A percentile compares a stretch with the other conserved stretches of the same genome.
These are phyloP conservation scores for Cryptosporidium baileyi DNA, from an alignment of 169 alveolate genomes.

Conservation along the genomic window DNA sequence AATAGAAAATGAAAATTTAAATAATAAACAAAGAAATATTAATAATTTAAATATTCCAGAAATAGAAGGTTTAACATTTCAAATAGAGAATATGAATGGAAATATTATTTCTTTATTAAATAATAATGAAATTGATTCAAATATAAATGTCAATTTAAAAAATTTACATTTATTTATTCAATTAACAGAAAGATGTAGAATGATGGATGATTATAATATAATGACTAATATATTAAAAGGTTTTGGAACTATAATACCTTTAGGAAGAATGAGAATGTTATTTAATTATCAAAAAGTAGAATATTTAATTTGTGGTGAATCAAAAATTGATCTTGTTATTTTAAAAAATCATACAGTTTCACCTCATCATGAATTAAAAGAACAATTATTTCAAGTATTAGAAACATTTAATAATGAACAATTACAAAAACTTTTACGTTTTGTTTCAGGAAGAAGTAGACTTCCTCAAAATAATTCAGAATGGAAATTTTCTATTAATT, in stretches of 20 bases:
- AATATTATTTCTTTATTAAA: constrained; percentile 12
- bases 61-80: constrained; percentile 64
- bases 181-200: constrained; percentile 82
- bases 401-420: constrained; percentile 85
- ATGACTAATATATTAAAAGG: constrained; percentile 83
- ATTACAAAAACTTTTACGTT: constrained; percentile 86
- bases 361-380: constrained; percentile 79
- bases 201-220: constrained; percentile 82
- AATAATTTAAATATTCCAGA: constrained; percentile 16
- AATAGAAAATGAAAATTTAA: constrained; percentile 70
- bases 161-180: constrained; percentile 81
- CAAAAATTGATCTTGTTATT: constrained; percentile 82
- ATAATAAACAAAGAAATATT: constrained; percentile 58
- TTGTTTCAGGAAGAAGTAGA: constrained; percentile 90
- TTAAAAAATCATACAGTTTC: constrained; percentile 87
- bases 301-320: constrained; percentile 89
- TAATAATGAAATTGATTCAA: constrained; percentile 5
- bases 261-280: constrained; percentile 87
- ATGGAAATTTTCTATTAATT: constrained; percentile 87
- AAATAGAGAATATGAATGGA: constrained; percentile 65
- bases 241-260: constrained; percentile 86
- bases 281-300: constrained; percentile 82
- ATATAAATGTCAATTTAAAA: constrained; percentile 78
- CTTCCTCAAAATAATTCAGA: constrained; percentile 85
- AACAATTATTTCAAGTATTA: constrained; percentile 83